Percentiles rank a stretch among this genome's conserved stretches.
These are phyloP conservation scores for Trypanosoma platydactyli DNA, from an alignment of 208 protist species.

Conservation along the genomic window DNA sequence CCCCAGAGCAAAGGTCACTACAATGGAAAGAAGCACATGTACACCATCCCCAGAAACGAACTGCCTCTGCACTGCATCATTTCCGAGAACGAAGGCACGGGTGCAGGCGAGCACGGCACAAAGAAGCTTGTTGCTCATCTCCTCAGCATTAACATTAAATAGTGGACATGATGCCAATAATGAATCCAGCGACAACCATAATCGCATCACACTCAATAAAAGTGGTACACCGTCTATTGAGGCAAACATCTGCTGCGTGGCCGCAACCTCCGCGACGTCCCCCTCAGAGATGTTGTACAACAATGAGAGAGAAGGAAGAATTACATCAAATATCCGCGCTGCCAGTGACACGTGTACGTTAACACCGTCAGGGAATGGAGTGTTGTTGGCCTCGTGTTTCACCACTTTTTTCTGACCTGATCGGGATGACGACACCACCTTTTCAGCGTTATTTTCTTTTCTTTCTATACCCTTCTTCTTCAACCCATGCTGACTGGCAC, in stretches of 20 bases:
- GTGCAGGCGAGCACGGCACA: constrained; percentile 31
- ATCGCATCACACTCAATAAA: constrained; percentile 14
- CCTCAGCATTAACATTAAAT: not conserved
- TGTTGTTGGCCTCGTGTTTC: no score
- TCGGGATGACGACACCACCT: not conserved
- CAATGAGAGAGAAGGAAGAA: constrained; percentile 22
- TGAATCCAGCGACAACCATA: constrained; percentile 22
- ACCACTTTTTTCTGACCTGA: not conserved
- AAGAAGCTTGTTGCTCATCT: constrained; percentile 26
- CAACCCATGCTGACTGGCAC: not conserved
- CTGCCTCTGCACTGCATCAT: constrained; percentile 31
- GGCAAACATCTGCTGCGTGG: constrained; percentile 17
- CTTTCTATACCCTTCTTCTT: not conserved
- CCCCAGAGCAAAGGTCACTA: constrained; percentile 31
- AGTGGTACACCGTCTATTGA: constrained; percentile 22
- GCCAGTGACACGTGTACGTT: constrained; percentile 5
- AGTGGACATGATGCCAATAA: not conserved
- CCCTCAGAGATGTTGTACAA: constrained; percentile 28
- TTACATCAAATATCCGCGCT: not conserved
- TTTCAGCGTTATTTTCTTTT: not conserved
- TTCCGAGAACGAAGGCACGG: constrained; percentile 35
- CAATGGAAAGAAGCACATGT: constrained; percentile 44
- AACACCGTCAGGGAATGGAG: no score
- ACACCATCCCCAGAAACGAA: constrained; percentile 58
- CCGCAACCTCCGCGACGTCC: not conserved